Conservation (phyloP, 1,284 basidiomycete genomes). For the Pseudozyma pruni region DNA sequence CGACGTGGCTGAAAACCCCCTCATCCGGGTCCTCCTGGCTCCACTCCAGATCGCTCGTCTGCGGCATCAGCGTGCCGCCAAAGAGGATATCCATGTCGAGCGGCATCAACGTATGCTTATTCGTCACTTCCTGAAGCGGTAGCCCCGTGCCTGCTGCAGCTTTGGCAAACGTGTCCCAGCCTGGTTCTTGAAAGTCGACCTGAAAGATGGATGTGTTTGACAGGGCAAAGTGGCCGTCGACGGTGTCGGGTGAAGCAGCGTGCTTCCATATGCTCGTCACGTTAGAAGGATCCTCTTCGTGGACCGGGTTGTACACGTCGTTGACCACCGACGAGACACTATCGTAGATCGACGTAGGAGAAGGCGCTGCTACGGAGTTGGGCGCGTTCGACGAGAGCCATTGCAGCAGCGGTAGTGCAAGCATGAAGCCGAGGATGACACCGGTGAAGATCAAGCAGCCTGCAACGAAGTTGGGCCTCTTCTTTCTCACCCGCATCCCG, state of each 20-base stretch:
- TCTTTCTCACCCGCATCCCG: neutral
- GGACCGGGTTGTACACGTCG: neutral
- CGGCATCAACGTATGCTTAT: conserved; percentile 37
- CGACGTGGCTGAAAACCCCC: conserved; percentile 59
- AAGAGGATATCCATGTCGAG: conserved; percentile 54
- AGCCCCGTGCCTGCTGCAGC: conserved; percentile 26
- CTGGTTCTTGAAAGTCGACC: conserved; percentile 41
- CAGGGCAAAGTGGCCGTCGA: conserved; percentile 33
- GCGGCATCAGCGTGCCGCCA: conserved; percentile 48
- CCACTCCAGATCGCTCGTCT: conserved; percentile 37
- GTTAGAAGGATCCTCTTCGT: neutral
- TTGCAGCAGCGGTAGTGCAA: conserved; percentile 35
- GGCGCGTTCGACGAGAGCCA: conserved; percentile 42
- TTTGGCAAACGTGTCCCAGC: conserved; percentile 33
- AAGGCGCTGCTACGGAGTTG: neutral
- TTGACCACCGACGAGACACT: neutral
- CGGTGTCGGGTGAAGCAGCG: conserved; percentile 33
- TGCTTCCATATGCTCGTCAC: conserved; percentile 23
- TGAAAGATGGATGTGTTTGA: conserved; percentile 27
- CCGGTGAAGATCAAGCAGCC: conserved; percentile 38
- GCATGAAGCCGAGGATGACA: conserved; percentile 36
- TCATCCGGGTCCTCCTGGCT: conserved; percentile 55
- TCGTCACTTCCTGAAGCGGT: conserved; percentile 13
- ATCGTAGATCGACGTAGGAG: too few species aligned
- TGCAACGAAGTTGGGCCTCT: conserved; percentile 3